Conservation (phyloP, 495 filamentous ascomycete genomes). For the Penicillium alfredii region DNA sequence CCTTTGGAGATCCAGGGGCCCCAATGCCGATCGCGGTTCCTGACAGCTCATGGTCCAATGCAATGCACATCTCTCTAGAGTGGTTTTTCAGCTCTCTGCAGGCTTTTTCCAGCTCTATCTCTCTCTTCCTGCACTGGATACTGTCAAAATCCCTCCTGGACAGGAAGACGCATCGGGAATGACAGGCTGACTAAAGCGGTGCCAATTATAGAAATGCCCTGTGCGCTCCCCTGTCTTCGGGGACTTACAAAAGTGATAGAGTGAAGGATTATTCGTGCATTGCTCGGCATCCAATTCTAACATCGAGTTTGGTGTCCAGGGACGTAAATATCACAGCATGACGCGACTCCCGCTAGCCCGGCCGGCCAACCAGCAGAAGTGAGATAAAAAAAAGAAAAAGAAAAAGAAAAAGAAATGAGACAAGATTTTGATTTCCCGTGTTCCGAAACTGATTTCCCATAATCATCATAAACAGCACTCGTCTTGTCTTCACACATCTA, state of each 20-base stretch:
- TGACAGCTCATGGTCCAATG: neutral
- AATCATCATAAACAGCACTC: conserved; percentile 23
- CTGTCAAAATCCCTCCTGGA: too few relatives aligned
- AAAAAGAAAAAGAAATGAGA: conserved; percentile 2
- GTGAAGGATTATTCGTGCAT: conserved; percentile 14
- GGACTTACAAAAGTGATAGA: conserved; percentile 6
- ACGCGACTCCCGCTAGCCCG: conserved; percentile 12
- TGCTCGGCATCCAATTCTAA: conserved; percentile 12
- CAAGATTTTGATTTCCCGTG: conserved; percentile 25
- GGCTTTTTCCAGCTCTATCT: too few relatives aligned
- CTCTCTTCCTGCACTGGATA: too few relatives aligned
- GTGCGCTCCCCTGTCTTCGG: too few relatives aligned
- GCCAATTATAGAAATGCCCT: conserved; percentile 7
- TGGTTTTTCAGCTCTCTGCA: too few relatives aligned
- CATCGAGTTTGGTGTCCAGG: conserved; percentile 2
- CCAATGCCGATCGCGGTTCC: conserved; percentile 12
- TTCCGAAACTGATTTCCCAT: conserved; percentile 15
- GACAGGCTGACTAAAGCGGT: too few relatives aligned
- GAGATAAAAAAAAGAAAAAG: conserved; percentile 14
- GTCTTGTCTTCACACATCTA: conserved; percentile 32
- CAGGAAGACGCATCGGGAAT: too few relatives aligned
- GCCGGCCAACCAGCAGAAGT: conserved; percentile 12
- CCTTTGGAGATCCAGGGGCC: too few relatives aligned
- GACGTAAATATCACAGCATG: conserved; percentile 8
- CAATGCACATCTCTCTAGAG: too few relatives aligned